Evolutionary conservation across 148 eudicot genomes (phyloP), one percentile per base, ranked within the genome.

Genomic region (Talinum fruticosum): DNA sequence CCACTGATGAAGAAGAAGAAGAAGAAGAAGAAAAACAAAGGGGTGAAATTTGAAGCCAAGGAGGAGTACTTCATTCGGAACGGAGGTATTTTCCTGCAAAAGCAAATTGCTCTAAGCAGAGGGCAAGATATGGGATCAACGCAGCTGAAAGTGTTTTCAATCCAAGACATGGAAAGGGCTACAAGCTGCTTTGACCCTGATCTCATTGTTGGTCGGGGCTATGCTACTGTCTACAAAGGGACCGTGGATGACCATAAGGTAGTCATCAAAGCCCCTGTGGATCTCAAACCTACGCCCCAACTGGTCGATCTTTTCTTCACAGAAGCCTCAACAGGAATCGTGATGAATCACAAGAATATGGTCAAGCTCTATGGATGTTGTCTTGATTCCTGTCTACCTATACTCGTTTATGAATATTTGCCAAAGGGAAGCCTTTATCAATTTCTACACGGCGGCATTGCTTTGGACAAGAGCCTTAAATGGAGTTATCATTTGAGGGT

Each of bases 301-400:
- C 75, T 23, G 23, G 19, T 65, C 5, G 77, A 81, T 19, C 61
- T 19, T 21, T 72, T 65, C 35, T 69, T 84, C 24, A 79, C 78
- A 57, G 82, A 76, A 34, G 79, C 76, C 26, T 67, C 79, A 18
- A 81, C 69, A n/a, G n/a, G n/a, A 34, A 44, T 66, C 62, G 80
- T 78, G 14, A 72, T 68, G 45, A 76, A 41, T 41, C 85, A 85
- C 57, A 37, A 71, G 57, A 76, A 69, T 59, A 69, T 83, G 59
- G 74, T 73, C 47, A 69, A 73, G 73, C 24, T 82, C 33, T 77
- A 68, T 66, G 87, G 84, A 3, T 85, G 87, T 65, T 85, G 87
- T 64, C 80, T 85, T 1, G 87, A 85, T 76, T 68, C 79, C 2
- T 69, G 18, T 8, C 66, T 85, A 8, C 83, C 85, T 3, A 67